phyloP scores from a whole-genome alignment of 179 eudicot genomes.

The Heliamphora pulchella region DNA sequence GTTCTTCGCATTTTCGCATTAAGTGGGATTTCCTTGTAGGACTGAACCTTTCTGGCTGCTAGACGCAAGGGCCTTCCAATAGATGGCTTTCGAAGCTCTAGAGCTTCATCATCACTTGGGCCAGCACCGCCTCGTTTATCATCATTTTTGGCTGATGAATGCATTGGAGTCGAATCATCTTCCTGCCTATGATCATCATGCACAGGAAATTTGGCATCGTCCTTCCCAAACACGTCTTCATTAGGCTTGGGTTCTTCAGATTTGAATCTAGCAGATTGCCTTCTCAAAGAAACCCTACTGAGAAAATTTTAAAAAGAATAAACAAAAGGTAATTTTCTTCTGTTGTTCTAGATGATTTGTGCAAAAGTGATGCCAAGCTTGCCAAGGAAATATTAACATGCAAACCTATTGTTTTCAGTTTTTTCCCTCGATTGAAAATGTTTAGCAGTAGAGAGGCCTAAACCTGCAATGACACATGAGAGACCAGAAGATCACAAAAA shows the following conservation, averaged over 20 bases:
- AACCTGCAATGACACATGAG: slow-evolving; percentile 16
- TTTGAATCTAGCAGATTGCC: slow-evolving; percentile 46
- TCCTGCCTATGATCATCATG: slow-evolving; percentile 20
- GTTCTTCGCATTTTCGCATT: slow-evolving; percentile 36
- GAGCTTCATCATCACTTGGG: slow-evolving; percentile 4
- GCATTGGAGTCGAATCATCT: slow-evolving; percentile 14
- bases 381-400: too few species aligned
- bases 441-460: slow-evolving; percentile 18
- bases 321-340: not conserved
- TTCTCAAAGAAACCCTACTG: slow-evolving; percentile 40
- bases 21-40: slow-evolving; percentile 60
- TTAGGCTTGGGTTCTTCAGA: slow-evolving; percentile 21
- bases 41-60: slow-evolving; percentile 51
- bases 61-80: slow-evolving; percentile 35
- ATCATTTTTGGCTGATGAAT: slow-evolving; percentile 12
- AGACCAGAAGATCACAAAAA: not conserved
- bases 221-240: slow-evolving; percentile 33
- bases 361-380: too few species aligned
- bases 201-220: slow-evolving; percentile 20
- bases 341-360: too few species aligned
- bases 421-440: slow-evolving; percentile 6
- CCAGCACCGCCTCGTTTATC: slow-evolving; percentile 4
- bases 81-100: slow-evolving; percentile 36
- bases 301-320: too few species aligned
- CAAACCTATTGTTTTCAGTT: slow-evolving; percentile 7